Percentiles rank a stretch among this genome's conserved stretches.
Conservation (phyloP, 2,329 filamentous ascomycete genomes). For the Paracoccidioides lutzii region DNA sequence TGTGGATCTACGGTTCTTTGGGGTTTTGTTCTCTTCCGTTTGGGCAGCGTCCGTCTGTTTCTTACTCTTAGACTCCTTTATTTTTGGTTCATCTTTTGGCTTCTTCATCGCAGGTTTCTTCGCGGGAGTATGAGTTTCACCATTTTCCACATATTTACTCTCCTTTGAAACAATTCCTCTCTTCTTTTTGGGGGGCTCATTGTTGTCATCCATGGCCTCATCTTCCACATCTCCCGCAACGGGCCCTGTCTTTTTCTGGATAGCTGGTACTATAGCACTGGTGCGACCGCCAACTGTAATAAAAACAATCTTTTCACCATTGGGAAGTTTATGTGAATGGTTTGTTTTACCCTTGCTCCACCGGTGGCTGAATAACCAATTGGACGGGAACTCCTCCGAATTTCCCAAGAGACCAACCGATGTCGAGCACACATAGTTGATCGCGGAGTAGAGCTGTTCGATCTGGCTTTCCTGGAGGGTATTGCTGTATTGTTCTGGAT, state of each 20-base stretch:
- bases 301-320: constrained; percentile 71
- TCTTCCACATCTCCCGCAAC: constrained; percentile 41
- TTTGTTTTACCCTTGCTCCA: constrained; percentile 83
- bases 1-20: neutral
- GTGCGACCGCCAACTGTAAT: constrained; percentile 84
- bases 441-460: constrained; percentile 54
- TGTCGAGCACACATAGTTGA: constrained; percentile 66
- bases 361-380: constrained; percentile 79
- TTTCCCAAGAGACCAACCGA: constrained; percentile 70
- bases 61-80: neutral
- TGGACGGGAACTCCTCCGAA: constrained; percentile 66
- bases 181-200: constrained; percentile 19
- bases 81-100: neutral
- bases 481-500: constrained; percentile 87
- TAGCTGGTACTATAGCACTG: constrained; percentile 69
- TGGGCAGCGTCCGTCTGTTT: neutral
- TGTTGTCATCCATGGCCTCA: constrained; percentile 14
- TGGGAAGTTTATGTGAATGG: constrained; percentile 55
- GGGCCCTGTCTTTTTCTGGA: constrained; percentile 69
- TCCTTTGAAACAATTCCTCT: constrained; percentile 16
- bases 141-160: constrained; percentile 11
- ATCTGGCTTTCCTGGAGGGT: constrained; percentile 63
- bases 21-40: neutral
- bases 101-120: constrained; percentile 11
- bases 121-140: constrained; percentile 4